Conservation (phyloP, 306 rosid genomes). For the Erythrophleum fordii region DNA sequence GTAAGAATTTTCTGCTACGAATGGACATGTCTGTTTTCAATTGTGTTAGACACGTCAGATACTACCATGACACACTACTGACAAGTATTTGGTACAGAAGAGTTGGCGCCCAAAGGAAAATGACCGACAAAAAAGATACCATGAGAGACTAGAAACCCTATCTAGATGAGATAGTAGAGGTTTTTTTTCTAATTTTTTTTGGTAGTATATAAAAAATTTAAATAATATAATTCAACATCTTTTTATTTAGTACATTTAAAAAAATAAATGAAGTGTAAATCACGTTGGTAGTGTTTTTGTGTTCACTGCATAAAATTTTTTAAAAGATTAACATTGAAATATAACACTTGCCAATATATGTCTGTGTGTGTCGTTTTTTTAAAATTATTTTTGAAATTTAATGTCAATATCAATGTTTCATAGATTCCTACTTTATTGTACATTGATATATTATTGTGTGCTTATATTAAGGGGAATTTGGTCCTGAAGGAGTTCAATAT, state of each 20-base stretch:
- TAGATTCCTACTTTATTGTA: neutral
- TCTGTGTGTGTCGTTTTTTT: neutral
- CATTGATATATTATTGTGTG: neutral
- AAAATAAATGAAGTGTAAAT: too few species aligned
- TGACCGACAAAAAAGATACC: neutral
- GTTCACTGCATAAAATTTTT: neutral
- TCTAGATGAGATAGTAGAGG: neutral
- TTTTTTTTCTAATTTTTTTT: neutral
- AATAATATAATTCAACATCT: neutral
- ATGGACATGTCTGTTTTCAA: neutral
- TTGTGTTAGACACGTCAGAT: neutral
- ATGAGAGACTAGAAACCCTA: neutral
- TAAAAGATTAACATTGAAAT: neutral
- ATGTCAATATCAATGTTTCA: neutral
- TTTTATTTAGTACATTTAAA: neutral
- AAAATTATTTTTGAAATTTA: neutral
- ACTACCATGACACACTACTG: neutral
- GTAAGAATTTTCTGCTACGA: neutral
- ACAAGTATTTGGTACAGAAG: neutral
- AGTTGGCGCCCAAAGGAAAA: neutral
- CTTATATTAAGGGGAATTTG: neutral
- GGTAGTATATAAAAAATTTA: neutral
- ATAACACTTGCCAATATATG: neutral
- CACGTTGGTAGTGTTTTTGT: neutral
- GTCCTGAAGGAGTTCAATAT: conserved; percentile 9